Base-by-base conservation (phyloP, 768 basidiomycete genomes). In the Rhodotorula babjevae region DNA sequence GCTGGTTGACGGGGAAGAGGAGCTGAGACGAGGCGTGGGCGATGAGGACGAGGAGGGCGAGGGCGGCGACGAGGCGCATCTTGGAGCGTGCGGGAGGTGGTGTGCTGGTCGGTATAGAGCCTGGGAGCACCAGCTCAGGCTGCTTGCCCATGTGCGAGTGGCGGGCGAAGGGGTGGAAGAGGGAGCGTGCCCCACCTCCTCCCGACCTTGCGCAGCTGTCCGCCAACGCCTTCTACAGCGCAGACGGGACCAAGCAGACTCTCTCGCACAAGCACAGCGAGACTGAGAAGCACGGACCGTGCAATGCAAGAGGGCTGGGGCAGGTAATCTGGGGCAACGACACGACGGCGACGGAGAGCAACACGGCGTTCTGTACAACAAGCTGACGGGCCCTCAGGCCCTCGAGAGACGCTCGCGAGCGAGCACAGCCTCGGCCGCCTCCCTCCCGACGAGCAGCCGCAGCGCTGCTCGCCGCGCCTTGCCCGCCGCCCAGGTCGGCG, bases 1-100 rank as follows among this genome's bases (percentile, higher is more conserved):
- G 18, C 31, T 69, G 56, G 57, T 71, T 71, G 42, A 31, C 64
- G 25, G 69, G 69, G 36, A 65, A 71, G 27, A 65, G 64, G 44
- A 70, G 69, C 47, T 70, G 68, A 2, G 62, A 36, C 4, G 42
- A 15, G 7, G 36, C 29, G 19, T 11, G 7, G 27, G n/a, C 6
- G 42, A 56, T 3, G 68, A 47, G n/a, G 40, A 23, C 11, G 29
- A 69, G 57, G 2, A 63, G 52, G 19, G n/a, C 23, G n/a, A 47
- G 23, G 19, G 53, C 4, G 29, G 31, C 11, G 16, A 29, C 14
- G 11, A 27, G n/a, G 53, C 27, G 29, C 53, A 55, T 55, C 11
- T 7, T 14, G 53, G 53, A 15, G n/a, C 27, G 53, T 27, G 15
- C 14, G 36, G 5, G 36, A 9, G 27, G 23, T 27, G 50, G 23